A percentile compares a stretch with the other conserved stretches of the same genome.
Conservation (phyloP, 2,329 filamentous ascomycete species). For the Colletotrichum plurivorum region DNA sequence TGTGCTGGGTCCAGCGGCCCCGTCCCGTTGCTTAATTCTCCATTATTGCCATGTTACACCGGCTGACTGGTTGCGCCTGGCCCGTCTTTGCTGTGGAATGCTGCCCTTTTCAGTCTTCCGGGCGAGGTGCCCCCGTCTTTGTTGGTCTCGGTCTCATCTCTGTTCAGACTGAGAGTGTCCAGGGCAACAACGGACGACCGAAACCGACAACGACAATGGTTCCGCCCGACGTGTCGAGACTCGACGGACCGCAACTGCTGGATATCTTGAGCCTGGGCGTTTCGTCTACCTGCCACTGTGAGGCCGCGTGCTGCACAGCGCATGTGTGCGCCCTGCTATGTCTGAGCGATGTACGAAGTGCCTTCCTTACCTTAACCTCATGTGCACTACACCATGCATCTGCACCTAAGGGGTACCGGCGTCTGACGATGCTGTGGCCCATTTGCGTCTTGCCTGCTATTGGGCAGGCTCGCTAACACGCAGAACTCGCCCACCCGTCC, state of each 20-base stretch:
- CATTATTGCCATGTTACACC: constrained; percentile 30
- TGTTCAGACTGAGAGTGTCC: not conserved
- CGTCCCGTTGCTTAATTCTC: constrained; percentile 30
- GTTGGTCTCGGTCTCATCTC: not conserved
- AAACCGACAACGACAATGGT: not conserved
- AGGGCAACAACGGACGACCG: not conserved
- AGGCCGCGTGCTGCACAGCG: not conserved
- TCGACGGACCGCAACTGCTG: not conserved
- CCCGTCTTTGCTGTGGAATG: not conserved
- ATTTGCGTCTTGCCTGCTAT: constrained; percentile 3
- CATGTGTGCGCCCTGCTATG: not conserved
- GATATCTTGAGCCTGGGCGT: not conserved
- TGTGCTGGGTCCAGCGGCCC: constrained; percentile 32
- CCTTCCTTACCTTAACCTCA: not conserved
- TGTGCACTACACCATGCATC: constrained; percentile 5
- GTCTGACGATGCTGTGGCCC: constrained; percentile 21
- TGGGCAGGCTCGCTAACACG: not conserved
- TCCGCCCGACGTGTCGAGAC: too few relatives aligned
- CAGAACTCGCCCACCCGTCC: too few relatives aligned
- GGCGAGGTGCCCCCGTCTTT: not conserved
- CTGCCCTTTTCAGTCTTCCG: constrained; percentile 5
- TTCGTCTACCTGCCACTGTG: not conserved
- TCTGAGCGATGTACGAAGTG: not conserved
- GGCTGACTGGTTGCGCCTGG: constrained; percentile 35
- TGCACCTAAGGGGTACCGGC: constrained; percentile 28